Evolutionary conservation across 1,284 basidiomycete species (phyloP).

Genomic region (Ceratorhiza oryzae-sativae): DNA sequence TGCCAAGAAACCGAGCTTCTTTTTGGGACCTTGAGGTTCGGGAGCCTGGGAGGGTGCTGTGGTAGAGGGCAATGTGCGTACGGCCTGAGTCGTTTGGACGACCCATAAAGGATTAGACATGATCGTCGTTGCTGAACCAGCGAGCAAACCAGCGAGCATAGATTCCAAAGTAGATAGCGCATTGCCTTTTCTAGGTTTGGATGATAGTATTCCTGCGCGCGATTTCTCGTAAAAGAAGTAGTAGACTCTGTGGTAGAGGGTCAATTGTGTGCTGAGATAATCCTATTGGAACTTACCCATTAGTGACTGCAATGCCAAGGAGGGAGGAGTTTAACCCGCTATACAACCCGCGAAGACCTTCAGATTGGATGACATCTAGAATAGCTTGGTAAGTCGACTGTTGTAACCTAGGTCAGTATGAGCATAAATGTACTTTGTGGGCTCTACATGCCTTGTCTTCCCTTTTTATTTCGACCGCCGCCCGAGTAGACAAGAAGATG

Average conservation of each 20-base stretch:
- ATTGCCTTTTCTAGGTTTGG: conserved; percentile 54
- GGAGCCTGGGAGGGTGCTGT: conserved; percentile 41
- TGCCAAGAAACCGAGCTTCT: conserved; percentile 71
- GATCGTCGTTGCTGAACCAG: conserved; percentile 89
- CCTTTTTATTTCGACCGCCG: conserved; percentile 87
- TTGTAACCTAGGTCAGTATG: conserved; percentile 34
- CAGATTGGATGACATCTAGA: conserved; percentile 79
- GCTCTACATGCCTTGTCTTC: conserved; percentile 65
- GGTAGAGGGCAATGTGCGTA: conserved; percentile 60
- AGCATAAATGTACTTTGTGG: conserved; percentile 4
- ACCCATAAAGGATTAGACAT: conserved; percentile 97
- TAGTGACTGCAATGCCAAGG: conserved; percentile 91
- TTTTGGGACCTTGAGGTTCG: conserved; percentile 50
- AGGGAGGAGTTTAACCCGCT: conserved; percentile 87
- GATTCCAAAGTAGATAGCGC: conserved; percentile 85
- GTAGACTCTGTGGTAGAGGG: conserved; percentile 63
- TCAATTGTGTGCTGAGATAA: background rate
- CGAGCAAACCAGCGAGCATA: conserved; percentile 88
- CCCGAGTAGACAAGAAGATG: conserved; percentile 90
- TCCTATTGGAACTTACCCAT: conserved; percentile 64
- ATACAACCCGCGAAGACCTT: conserved; percentile 88
- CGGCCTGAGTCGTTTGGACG: conserved; percentile 90
- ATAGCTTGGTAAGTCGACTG: conserved; percentile 68
- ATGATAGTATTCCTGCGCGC: conserved; percentile 62
- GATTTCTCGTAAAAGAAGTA: conserved; percentile 85